Percentiles rank a stretch among this genome's conserved stretches.
Evolutionary conservation across 164 flowering plant species (phyloP).

Genomic region (Taxillus chinensis): DNA sequence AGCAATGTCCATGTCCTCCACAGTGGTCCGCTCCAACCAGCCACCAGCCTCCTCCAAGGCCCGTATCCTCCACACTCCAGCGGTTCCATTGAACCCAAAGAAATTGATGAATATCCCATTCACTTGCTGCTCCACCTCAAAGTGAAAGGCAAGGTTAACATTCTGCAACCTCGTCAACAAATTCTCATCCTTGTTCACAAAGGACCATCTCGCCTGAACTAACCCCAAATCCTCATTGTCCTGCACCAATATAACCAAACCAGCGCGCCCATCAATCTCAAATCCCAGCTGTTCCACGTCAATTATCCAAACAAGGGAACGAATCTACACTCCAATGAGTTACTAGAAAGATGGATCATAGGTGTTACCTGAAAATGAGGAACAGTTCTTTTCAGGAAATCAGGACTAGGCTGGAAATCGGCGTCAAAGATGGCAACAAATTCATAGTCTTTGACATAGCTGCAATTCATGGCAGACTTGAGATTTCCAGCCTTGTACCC

Average conservation of each 20-base stretch:
- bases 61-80: constrained; percentile 96
- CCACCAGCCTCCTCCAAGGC: constrained; percentile 96
- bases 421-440: constrained; percentile 94
- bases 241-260: constrained; percentile 22
- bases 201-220: constrained; percentile 99
- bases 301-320: too few relatives aligned
- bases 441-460: constrained; percentile 88
- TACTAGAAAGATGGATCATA: too few relatives aligned
- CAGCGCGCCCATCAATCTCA: not conserved
- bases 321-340: too few relatives aligned
- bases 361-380: constrained; percentile 75
- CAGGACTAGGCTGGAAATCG: constrained; percentile 89
- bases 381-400: constrained; percentile 66
- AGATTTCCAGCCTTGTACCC: constrained; percentile 98
- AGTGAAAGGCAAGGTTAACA: constrained; percentile 78
- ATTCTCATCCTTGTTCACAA: constrained; percentile 95
- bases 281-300: too few relatives aligned
- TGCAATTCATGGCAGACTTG: constrained; percentile 92
- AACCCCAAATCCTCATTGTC: constrained; percentile 78
- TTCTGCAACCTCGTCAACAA: constrained; percentile 82
- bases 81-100: constrained; percentile 98
- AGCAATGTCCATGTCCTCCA: constrained; percentile 98
- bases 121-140: constrained; percentile 98
- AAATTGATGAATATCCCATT: constrained; percentile 85
- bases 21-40: constrained; percentile 98